A percentile compares a stretch with the other conserved stretches of the same genome.
Conservation (phyloP, 1,284 basidiomycete species). For the Microbotryum silenes-acaulis region DNA sequence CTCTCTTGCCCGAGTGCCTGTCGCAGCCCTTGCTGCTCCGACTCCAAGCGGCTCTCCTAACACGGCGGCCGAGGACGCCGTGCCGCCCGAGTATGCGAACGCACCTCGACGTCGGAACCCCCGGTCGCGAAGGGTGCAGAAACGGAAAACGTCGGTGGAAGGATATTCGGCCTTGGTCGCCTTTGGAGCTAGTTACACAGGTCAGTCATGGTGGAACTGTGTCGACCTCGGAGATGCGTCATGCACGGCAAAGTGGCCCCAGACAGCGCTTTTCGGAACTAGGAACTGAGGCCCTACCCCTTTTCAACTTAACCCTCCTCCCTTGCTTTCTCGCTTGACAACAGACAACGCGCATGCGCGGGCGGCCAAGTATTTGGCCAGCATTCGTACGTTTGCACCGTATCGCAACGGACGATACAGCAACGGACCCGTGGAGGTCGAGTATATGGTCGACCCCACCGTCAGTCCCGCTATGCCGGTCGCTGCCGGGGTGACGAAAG, state of each 20-base stretch:
- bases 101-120: no score
- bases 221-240: no score
- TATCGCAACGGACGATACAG: slow-evolving; percentile 23
- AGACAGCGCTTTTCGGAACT: neutral
- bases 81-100: no score
- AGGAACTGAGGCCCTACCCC: no score
- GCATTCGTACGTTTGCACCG: slow-evolving; percentile 16
- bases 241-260: no score
- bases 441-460: slow-evolving; percentile 18
- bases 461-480: neutral
- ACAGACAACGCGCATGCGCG: slow-evolving; percentile 27
- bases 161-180: slow-evolving; percentile 24
- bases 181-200: slow-evolving; percentile 23
- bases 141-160: no score
- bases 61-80: no score
- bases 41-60: no score
- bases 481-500: slow-evolving; percentile 2
- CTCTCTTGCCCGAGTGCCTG: no score
- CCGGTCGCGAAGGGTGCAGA: no score
- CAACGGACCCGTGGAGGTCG: slow-evolving; percentile 27
- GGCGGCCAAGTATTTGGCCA: neutral
- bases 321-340: neutral
- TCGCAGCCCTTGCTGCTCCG: no score
- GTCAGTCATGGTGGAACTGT: neutral
- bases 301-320: no score